A percentile compares a stretch with the other conserved stretches of the same genome.
phyloP scores from a whole-genome alignment of 192 early-diverging fungal species.

The Gigaspora rosea region DNA sequence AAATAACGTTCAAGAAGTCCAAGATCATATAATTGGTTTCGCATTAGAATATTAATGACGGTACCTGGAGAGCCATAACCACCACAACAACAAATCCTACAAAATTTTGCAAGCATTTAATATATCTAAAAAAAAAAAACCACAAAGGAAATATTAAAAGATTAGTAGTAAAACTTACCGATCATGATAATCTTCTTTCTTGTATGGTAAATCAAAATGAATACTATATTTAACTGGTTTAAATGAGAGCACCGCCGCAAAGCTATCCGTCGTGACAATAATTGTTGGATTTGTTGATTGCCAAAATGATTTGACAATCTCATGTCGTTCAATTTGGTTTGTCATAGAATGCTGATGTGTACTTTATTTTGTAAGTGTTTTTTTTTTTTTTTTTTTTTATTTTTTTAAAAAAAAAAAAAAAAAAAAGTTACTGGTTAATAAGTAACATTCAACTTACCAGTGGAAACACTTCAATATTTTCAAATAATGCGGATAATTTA shows the following conservation, averaged over 20 bases:
- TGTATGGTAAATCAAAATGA: constrained; percentile 28
- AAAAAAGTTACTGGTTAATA: neutral
- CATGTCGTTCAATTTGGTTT: constrained; percentile 12
- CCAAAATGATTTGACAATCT: constrained; percentile 22
- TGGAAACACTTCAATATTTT: neutral
- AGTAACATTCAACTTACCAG: neutral
- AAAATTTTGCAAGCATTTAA: neutral
- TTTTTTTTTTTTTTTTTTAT: neutral
- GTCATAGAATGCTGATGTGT: constrained; percentile 7
- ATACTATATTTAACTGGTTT: constrained; percentile 15
- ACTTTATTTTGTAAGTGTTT: neutral
- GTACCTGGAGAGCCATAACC: constrained; percentile 5
- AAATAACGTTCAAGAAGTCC: constrained; percentile 20
- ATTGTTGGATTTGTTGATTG: neutral
- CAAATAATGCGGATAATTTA: constrained; percentile 6
- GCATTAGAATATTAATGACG: constrained; percentile 10
- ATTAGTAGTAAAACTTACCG: neutral
- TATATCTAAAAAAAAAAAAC: neutral
- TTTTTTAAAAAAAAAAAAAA: too few relatives aligned
- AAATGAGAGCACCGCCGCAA: neutral
- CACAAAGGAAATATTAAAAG: neutral
- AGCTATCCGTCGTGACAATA: constrained; percentile 1
- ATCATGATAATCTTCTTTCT: constrained; percentile 29
- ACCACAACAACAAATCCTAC: constrained; percentile 21
- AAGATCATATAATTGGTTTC: constrained; percentile 11